Evolutionary conservation across 768 basidiomycete species (phyloP).

Genomic region (Cyclocybe aegerita): DNA sequence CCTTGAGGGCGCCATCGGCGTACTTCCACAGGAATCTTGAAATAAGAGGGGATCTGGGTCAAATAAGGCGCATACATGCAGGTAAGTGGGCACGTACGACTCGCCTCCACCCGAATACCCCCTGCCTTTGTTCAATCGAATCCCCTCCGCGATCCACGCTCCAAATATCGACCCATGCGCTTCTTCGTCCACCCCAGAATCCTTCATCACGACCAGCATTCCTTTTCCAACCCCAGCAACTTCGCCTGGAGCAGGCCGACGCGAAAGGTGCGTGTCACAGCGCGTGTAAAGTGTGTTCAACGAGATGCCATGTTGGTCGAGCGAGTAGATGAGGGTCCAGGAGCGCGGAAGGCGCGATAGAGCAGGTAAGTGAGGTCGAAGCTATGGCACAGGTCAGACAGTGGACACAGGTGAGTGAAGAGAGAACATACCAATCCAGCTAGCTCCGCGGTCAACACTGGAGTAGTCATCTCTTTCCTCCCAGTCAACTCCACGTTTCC

Average conservation of each 20-base stretch:
- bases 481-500: constrained; percentile 53
- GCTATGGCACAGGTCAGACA: constrained; percentile 33
- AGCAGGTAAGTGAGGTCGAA: constrained; percentile 72
- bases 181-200: constrained; percentile 60
- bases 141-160: constrained; percentile 77
- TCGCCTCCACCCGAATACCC: constrained; percentile 89
- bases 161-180: constrained; percentile 71
- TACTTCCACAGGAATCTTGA: constrained; percentile 78
- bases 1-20: constrained; percentile 44
- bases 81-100: constrained; percentile 48
- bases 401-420: not conserved
- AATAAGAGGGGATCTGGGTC: not conserved
- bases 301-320: constrained; percentile 95
- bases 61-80: not conserved
- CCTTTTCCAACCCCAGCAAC: constrained; percentile 27
- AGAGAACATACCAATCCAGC: constrained; percentile 56
- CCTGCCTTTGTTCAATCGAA: constrained; percentile 55
- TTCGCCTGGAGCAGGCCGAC: constrained; percentile 27
- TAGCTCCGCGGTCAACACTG: constrained; percentile 50
- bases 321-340: constrained; percentile 84
- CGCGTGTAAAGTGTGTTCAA: constrained; percentile 81
- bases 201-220: constrained; percentile 65
- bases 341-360: constrained; percentile 65
- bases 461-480: constrained; percentile 50
- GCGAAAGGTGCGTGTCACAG: constrained; percentile 43